These are phyloP conservation scores for Yamadazyma pseudoaaseri DNA, from an alignment of 1,139 yeast genomes.

Conservation along the genomic window DNA sequence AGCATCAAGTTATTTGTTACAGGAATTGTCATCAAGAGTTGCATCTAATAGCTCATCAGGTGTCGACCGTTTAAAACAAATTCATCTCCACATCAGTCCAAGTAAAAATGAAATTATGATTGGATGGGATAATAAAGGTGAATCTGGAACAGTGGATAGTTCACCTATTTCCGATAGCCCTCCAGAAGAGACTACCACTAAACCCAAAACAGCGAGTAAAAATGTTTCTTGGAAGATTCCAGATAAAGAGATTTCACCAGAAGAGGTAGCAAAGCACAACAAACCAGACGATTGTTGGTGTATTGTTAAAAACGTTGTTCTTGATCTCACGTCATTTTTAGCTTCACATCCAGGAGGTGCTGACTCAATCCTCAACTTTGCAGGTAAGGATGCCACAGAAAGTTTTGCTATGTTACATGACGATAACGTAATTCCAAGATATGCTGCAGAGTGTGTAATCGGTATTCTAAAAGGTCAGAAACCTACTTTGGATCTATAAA, in stretches of 20 bases:
- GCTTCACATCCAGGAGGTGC: constrained; percentile 89
- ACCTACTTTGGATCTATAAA: constrained; percentile 26
- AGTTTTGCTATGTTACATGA: constrained; percentile 67
- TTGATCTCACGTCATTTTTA: constrained; percentile 78
- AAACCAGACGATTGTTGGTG: constrained; percentile 78
- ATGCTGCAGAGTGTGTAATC: constrained; percentile 46
- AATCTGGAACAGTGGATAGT: neutral
- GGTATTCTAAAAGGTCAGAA: constrained; percentile 49
- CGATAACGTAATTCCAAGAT: constrained; percentile 50
- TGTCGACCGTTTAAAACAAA: constrained; percentile 36
- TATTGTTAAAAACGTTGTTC: constrained; percentile 77
- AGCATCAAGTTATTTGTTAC: constrained; percentile 33
- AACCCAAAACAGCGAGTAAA: neutral
- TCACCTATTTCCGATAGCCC: neutral
- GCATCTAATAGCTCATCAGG: constrained; percentile 6
- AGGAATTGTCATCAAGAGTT: constrained; percentile 21
- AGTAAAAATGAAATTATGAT: constrained; percentile 26
- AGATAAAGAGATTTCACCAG: constrained; percentile 39
- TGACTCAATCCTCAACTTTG: constrained; percentile 67
- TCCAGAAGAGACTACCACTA: neutral
- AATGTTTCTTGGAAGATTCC: neutral
- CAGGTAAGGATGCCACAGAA: constrained; percentile 90
- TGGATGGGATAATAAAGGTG: constrained; percentile 23
- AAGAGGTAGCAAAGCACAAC: constrained; percentile 67
- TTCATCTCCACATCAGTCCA: constrained; percentile 49